A percentile compares a stretch with the other conserved stretches of the same genome.
These are phyloP conservation scores for Heracleum sosnowskyi DNA, from an alignment of 129 eudicot genomes.

Conservation along the genomic window DNA sequence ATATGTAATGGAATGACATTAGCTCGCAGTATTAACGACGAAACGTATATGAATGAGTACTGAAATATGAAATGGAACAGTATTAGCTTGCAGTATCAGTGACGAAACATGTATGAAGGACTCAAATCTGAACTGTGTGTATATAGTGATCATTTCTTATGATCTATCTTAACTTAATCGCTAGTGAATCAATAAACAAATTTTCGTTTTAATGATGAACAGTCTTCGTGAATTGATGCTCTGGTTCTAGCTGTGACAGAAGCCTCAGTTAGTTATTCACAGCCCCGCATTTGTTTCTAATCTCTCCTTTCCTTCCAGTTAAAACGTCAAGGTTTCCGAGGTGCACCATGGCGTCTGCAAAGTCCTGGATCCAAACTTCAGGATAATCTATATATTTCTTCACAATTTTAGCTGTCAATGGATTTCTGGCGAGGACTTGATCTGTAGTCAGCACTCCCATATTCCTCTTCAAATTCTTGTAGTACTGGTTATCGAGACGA, in stretches of 20 bases:
- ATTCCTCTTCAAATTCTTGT: conserved; percentile 26
- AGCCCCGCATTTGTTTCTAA: conserved; percentile 32
- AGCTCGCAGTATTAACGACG: background rate
- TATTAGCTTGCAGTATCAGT: background rate
- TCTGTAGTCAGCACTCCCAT: conserved; percentile 36
- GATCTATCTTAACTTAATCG: background rate
- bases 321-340: conserved; percentile 29
- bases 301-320: conserved; percentile 38
- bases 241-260: background rate
- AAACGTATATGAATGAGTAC: background rate
- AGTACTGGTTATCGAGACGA: conserved; percentile 35
- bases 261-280: conserved; percentile 9
- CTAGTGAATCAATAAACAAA: background rate
- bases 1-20: background rate
- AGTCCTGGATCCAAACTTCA: conserved; percentile 26
- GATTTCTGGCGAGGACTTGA: conserved; percentile 22
- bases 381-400: conserved; percentile 15
- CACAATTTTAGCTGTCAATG: conserved; percentile 20
- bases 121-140: background rate
- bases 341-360: conserved; percentile 46
- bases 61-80: background rate
- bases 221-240: background rate
- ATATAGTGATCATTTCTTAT: background rate
- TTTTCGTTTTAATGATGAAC: background rate
- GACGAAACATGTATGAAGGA: background rate